Conservation (phyloP, 1,284 basidiomycete genomes). For the Ustilago sp. region DNA sequence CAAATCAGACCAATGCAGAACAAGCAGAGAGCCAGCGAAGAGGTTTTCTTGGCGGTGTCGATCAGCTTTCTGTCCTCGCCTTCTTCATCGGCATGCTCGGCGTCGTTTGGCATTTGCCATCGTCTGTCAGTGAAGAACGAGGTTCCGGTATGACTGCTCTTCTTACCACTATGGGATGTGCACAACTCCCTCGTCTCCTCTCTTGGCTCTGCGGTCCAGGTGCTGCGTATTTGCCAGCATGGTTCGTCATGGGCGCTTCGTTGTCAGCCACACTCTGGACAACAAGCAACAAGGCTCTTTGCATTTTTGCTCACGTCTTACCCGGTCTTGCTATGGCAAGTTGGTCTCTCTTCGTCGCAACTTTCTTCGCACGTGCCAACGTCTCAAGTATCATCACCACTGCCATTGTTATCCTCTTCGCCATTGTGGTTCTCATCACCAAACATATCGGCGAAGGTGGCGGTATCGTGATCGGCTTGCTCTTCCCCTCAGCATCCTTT, state of each 20-base stretch:
- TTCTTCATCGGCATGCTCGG: constrained; percentile 78
- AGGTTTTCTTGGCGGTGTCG: constrained; percentile 55
- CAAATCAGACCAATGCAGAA: constrained; percentile 77
- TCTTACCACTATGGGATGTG: constrained; percentile 47
- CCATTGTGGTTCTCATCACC: constrained; percentile 78
- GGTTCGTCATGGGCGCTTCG: constrained; percentile 76
- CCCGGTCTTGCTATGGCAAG: constrained; percentile 78
- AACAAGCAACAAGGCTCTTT: constrained; percentile 75
- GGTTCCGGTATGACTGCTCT: constrained; percentile 44
- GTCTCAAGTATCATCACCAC: constrained; percentile 79
- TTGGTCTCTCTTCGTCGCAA: constrained; percentile 78
- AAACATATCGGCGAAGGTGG: constrained; percentile 72
- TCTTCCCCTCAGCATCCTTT: constrained; percentile 82
- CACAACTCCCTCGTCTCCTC: constrained; percentile 38
- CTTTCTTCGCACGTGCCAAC: constrained; percentile 79
- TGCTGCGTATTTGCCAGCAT: constrained; percentile 75
- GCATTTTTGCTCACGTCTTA: constrained; percentile 78
- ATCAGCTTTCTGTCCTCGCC: constrained; percentile 30
- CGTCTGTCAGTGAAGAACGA: constrained; percentile 70
- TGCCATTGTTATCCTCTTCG: constrained; percentile 76
- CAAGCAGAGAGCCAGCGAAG: constrained; percentile 75
- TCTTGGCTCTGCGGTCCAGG: constrained; percentile 44
- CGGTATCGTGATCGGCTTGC: constrained; percentile 76
- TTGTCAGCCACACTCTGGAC: constrained; percentile 78
- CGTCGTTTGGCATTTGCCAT: constrained; percentile 73